Base-by-base conservation (phyloP, 2,329 filamentous ascomycete species). In the Clonostachys chloroleuca region DNA sequence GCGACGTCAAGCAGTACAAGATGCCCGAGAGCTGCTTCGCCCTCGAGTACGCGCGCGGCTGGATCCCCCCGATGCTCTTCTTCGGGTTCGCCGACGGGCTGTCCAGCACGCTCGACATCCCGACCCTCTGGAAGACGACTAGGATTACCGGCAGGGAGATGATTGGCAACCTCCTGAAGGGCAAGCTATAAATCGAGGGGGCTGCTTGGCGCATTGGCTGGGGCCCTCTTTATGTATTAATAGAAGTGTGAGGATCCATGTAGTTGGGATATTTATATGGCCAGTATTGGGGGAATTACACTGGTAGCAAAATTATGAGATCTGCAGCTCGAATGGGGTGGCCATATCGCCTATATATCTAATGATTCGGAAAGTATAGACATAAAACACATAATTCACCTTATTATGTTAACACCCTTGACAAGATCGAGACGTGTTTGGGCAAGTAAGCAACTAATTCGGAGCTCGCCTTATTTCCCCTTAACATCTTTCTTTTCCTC, bases 61-160 rank as follows among this genome's bases (percentile, higher is more conserved):
- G 89, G 89, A 95, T 96, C 67, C 91, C 91, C 42, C 87, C 87
- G 49, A 95, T 96, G 91, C 74, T 96, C 45, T 87, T 87, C 66
- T 95, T 95, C 66, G 91, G 91, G 50, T 92, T 86, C 65, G 87
- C 89, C 52, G 91, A 95, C 67, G 83, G 81, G 42, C 76, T 95
- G 49, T 81, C 77, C 47, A 91, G 85, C 67, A 95, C 90, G 5
- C 73, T 95, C 54, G 91, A 95, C 67, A 80, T 95, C 62, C 82
- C 80, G n/a, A 95, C 90, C 2, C 67, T 95, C 59, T 94, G 87
- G 86, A 78, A 79, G 58, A 95, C 87, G n/a, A 80, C 80, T 34
- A 74, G 71, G 53, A 76, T 92, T 50, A 95, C 90, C 2, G 90
- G 73, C 3, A 72, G 82, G 49, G 81, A 91, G 75, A 95, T 94